These are phyloP conservation scores for Skeletonema marinoi DNA, from an alignment of 108 stramenopile genomes.

Conservation along the genomic window DNA sequence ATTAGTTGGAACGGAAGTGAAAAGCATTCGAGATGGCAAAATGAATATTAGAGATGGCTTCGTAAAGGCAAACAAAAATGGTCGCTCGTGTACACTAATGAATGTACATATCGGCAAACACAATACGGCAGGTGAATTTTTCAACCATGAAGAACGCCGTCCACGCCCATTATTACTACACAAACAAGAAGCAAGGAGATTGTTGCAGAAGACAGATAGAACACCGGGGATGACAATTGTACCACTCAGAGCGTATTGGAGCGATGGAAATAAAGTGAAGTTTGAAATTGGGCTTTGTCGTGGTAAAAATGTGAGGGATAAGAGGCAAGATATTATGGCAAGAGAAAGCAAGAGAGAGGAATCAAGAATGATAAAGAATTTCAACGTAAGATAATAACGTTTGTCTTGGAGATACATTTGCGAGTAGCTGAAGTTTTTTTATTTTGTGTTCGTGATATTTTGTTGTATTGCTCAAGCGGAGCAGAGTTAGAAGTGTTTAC, in stretches of 20 bases:
- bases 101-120: slow-evolving; percentile 88
- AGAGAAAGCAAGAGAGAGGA: slow-evolving; percentile 76
- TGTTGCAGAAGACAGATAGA: slow-evolving; percentile 40
- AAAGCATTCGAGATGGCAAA: slow-evolving; percentile 83
- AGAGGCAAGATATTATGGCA: slow-evolving; percentile 78
- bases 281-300: slow-evolving; percentile 79
- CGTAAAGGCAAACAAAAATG: slow-evolving; percentile 61
- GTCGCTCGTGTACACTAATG: slow-evolving; percentile 60
- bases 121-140: slow-evolving; percentile 68
- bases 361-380: slow-evolving; percentile 78
- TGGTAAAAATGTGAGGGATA: slow-evolving; percentile 87
- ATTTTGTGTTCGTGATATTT: background rate
- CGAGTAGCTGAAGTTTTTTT: background rate
- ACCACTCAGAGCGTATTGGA: slow-evolving; percentile 85
- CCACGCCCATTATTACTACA: slow-evolving; percentile 69
- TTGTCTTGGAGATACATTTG: background rate
- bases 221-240: slow-evolving; percentile 49
- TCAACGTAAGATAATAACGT: slow-evolving; percentile 33
- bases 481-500: background rate
- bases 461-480: background rate
- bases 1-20: slow-evolving; percentile 81
- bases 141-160: slow-evolving; percentile 88
- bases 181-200: slow-evolving; percentile 55
- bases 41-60: slow-evolving; percentile 85
- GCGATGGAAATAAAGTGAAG: slow-evolving; percentile 80